Evolutionary conservation across 768 basidiomycete species (phyloP), one percentile per base, ranked within the genome.

Genomic region (Flagelloscypha sp.): DNA sequence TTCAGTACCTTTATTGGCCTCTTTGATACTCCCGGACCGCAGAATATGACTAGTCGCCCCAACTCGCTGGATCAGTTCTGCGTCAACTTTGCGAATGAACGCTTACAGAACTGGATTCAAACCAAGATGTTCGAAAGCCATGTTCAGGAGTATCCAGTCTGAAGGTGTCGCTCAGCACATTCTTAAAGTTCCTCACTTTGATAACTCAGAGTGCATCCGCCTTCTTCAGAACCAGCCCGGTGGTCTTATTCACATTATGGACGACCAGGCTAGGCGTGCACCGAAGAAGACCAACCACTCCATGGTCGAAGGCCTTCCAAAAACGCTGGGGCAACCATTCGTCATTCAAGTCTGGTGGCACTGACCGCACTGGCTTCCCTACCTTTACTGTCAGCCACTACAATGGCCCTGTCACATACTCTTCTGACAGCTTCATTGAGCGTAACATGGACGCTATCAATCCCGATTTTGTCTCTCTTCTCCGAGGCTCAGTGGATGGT

Each of bases 21-120:
- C 23, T 83, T 98, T 51, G 92, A 99, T 56, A 75, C 98, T 8
- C 92, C 94, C 2, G 92, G 94, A 5, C 74, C 84, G 4, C 90
- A 95, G 57, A 93, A 95, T 59, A 74, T 89, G 60, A 78, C 82
- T 3, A 82, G 79, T 38, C 74, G 88, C 2, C 67, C 84, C 37
- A 97, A 99, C 59, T 92, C 90, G 5, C 76, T 99, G 31, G 92
- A 99, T 54, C 90, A 97, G 44, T 90, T 98, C 56, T 87, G 85
- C 57, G 72, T 97, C 66, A 99, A 98, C 61, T 93, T 89, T 48
- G 90, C 93, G 40, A 92, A 92, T 48, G 95, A 99, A 54, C 79
- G 87, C 1, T 56, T 97, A 12, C 89, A 93, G 34, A 67, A 77
- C 45, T 95, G 84, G 66, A 68, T 83, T 7, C 80, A 90, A 54